These are phyloP conservation scores for Vaccinium macrocarpon DNA, from an alignment of 148 eudicot genomes.

Conservation along the genomic window DNA sequence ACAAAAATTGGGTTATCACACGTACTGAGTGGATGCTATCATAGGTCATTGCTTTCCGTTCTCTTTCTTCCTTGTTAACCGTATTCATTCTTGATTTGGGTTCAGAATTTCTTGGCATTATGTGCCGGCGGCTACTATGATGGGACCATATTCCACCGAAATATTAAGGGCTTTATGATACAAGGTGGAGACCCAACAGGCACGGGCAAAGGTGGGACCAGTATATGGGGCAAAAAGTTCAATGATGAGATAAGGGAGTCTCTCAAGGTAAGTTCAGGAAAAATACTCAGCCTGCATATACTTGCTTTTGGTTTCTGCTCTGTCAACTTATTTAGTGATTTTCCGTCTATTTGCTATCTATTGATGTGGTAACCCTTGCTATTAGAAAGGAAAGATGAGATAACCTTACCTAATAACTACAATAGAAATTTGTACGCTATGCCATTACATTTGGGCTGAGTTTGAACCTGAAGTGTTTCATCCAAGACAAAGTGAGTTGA, in stretches of 20 bases:
- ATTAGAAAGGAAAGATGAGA: background rate
- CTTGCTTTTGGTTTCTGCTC: conserved; percentile 7
- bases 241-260: conserved; percentile 97
- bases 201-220: conserved; percentile 96
- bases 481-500: background rate
- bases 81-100: conserved; percentile 19
- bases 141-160: conserved; percentile 92
- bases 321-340: background rate
- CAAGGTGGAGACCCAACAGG: conserved; percentile 99
- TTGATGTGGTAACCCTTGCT: background rate
- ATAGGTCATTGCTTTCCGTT: background rate
- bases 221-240: conserved; percentile 95
- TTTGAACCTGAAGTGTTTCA: background rate
- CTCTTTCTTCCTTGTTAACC: background rate
- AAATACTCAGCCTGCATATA: background rate
- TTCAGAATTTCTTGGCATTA: conserved; percentile 88
- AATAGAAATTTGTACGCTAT: background rate
- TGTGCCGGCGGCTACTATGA: conserved; percentile 96
- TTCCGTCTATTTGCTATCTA: background rate
- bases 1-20: no score
- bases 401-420: background rate
- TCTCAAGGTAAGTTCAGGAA: conserved; percentile 53
- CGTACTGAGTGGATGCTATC: background rate
- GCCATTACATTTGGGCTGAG: background rate
- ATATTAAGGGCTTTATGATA: conserved; percentile 98